Percentiles rank a stretch among this genome's conserved stretches.
Conservation (phyloP, 805 yeast genomes). For the Wickerhamomyces queroliae region DNA sequence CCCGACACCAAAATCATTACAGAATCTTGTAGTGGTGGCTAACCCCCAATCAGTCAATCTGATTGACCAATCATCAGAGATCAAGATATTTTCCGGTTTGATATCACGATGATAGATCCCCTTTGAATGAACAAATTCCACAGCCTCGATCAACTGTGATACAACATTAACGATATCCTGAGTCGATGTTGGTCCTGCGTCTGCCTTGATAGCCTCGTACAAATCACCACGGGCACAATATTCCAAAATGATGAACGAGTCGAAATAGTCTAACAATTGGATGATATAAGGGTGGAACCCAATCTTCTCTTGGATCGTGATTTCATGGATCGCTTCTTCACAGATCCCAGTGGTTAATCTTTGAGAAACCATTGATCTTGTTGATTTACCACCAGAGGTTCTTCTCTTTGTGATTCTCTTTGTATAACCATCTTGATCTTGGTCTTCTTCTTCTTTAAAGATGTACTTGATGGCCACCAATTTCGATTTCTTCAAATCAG, state of each 20-base stretch:
- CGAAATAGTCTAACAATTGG: constrained; percentile 54
- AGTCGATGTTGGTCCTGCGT: constrained; percentile 49
- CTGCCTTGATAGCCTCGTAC: constrained; percentile 66
- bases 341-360: constrained; percentile 19
- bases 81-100: constrained; percentile 73
- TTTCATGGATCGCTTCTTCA: constrained; percentile 64
- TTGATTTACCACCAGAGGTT: constrained; percentile 28
- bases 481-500: constrained; percentile 45
- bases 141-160: constrained; percentile 62
- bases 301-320: constrained; percentile 54
- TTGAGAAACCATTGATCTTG: not conserved
- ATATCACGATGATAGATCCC: constrained; percentile 80
- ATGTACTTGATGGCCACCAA: constrained; percentile 86
- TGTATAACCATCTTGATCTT: constrained; percentile 24
- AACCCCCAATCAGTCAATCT: constrained; percentile 76
- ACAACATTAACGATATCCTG: constrained; percentile 47
- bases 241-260: constrained; percentile 69
- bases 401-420: constrained; percentile 28
- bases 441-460: constrained; percentile 45
- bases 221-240: constrained; percentile 86
- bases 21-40: constrained; percentile 44
- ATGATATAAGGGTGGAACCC: constrained; percentile 57
- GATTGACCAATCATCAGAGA: constrained; percentile 45
- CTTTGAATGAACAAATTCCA: constrained; percentile 63
- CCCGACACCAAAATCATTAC: constrained; percentile 80